Conservation (phyloP, 2,329 filamentous ascomycete species). For the Talaromyces rugulosus region DNA sequence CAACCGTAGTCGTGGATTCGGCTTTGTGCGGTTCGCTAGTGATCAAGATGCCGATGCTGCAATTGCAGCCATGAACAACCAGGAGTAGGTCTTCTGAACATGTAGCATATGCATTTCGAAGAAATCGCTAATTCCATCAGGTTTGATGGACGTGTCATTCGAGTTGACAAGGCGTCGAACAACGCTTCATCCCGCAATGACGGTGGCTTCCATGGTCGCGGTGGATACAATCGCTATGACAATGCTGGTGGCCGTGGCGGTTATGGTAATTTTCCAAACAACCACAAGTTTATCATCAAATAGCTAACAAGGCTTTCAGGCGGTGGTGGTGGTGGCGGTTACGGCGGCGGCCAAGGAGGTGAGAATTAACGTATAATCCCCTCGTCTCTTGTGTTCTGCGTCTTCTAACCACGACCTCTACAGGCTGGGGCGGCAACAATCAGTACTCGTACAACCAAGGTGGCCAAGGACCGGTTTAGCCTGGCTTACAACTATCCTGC, state of each 20-base stretch:
- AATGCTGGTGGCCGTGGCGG: conserved; percentile 34
- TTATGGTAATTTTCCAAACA: conserved; percentile 15
- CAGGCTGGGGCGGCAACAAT: conserved; percentile 15
- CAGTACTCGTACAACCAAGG: conserved; percentile 13
- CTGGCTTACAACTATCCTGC: background rate
- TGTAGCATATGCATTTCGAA: conserved; percentile 15
- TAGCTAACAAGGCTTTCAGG: conserved; percentile 11
- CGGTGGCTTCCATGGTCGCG: conserved; percentile 42
- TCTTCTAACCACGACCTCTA: background rate
- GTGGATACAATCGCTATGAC: conserved; percentile 42
- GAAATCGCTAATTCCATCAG: conserved; percentile 42
- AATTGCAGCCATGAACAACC: conserved; percentile 42
- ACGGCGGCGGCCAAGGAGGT: conserved; percentile 19
- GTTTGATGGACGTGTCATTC: conserved; percentile 90
- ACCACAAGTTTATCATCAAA: conserved; percentile 15
- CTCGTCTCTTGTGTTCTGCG: background rate
- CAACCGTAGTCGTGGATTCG: conserved; percentile 92
- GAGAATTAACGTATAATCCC: conserved; percentile 2
- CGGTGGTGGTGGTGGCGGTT: conserved; percentile 28
- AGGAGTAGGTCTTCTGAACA: conserved; percentile 60
- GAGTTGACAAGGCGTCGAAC: conserved; percentile 93
- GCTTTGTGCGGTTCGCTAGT: conserved; percentile 80
- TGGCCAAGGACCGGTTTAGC: conserved; percentile 9
- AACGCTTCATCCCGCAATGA: conserved; percentile 56
- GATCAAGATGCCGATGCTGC: conserved; percentile 41